Percentiles rank a stretch among this genome's conserved stretches.
Evolutionary conservation across 352 stramenopile genomes (phyloP).

Genomic region (Lagenidium sp.): DNA sequence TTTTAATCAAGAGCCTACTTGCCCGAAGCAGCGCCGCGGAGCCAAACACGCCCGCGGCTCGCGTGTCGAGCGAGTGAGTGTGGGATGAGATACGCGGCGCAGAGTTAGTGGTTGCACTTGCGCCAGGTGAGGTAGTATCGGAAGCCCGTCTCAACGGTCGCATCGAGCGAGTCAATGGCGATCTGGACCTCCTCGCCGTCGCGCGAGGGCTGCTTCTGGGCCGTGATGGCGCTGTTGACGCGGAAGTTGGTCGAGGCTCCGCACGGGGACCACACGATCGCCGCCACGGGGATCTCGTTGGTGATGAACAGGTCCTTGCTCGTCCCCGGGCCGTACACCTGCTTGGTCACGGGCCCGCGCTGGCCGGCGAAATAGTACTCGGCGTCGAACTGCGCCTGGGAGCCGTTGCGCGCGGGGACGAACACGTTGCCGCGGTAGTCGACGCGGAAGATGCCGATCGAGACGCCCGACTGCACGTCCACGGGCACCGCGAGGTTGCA

Average conservation of each 20-base stretch:
- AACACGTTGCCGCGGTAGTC: constrained; percentile 22
- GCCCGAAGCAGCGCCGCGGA: too few relatives aligned
- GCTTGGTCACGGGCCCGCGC: constrained; percentile 16
- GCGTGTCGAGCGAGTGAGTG: too few relatives aligned
- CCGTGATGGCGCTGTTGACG: constrained; percentile 38
- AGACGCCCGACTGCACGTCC: constrained; percentile 15
- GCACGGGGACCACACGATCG: constrained; percentile 40
- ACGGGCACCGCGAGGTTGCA: constrained; percentile 28
- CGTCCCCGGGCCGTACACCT: constrained; percentile 23
- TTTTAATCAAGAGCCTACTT: too few relatives aligned
- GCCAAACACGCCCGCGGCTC: neutral
- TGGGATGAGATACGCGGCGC: too few relatives aligned
- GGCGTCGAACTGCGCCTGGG: constrained; percentile 34
- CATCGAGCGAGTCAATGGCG: constrained; percentile 41
- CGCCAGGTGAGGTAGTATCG: constrained; percentile 34
- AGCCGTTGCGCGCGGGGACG: constrained; percentile 20
- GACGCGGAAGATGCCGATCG: constrained; percentile 18
- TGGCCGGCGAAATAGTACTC: constrained; percentile 52
- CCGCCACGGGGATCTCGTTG: constrained; percentile 30
- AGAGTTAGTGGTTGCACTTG: constrained; percentile 5
- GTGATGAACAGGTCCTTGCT: constrained; percentile 34
- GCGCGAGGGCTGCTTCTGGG: constrained; percentile 15
- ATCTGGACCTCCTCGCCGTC: constrained; percentile 30
- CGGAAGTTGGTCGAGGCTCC: constrained; percentile 39
- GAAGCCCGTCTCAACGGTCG: constrained; percentile 33